Evolutionary conservation across 169 alveolate species (phyloP).

Genomic region (Cryptosporidium canis): DNA sequence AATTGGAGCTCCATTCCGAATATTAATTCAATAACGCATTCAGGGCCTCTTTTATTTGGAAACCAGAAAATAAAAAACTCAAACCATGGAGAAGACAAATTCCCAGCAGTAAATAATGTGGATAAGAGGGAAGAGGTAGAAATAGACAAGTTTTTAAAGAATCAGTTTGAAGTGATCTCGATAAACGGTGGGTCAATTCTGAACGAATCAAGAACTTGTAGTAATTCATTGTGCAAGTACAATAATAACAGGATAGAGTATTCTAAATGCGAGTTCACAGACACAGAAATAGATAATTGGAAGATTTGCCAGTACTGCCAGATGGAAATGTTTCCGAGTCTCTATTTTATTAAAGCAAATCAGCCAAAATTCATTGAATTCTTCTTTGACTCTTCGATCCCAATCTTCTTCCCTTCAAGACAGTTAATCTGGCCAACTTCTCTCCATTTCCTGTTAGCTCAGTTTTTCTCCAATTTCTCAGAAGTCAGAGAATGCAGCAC

Average conservation of each 20-base stretch:
- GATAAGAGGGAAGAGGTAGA: neutral
- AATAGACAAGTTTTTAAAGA: neutral
- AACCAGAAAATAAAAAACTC: neutral
- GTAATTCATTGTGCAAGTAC: neutral
- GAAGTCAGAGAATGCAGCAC: conserved; percentile 24
- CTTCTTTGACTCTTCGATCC: conserved; percentile 43
- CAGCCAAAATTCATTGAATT: conserved; percentile 26
- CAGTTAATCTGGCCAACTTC: conserved; percentile 55
- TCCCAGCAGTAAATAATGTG: neutral
- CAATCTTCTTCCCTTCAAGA: conserved; percentile 57
- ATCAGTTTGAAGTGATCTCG: neutral
- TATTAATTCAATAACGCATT: neutral
- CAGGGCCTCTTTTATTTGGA: neutral
- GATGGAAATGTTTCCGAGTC: conserved; percentile 45
- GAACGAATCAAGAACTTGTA: conserved; percentile 21
- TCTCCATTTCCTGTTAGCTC: conserved; percentile 57
- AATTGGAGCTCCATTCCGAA: neutral
- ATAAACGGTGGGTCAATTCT: neutral
- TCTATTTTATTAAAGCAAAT: neutral
- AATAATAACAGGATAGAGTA: conserved; percentile 1
- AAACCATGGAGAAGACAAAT: neutral
- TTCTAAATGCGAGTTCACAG: conserved; percentile 14
- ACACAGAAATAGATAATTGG: conserved; percentile 52
- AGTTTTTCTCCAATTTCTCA: neutral
- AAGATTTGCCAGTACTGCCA: conserved; percentile 53